Base-by-base conservation (phyloP, 2,329 filamentous ascomycete species). In the Xylariaceae sp. region DNA sequence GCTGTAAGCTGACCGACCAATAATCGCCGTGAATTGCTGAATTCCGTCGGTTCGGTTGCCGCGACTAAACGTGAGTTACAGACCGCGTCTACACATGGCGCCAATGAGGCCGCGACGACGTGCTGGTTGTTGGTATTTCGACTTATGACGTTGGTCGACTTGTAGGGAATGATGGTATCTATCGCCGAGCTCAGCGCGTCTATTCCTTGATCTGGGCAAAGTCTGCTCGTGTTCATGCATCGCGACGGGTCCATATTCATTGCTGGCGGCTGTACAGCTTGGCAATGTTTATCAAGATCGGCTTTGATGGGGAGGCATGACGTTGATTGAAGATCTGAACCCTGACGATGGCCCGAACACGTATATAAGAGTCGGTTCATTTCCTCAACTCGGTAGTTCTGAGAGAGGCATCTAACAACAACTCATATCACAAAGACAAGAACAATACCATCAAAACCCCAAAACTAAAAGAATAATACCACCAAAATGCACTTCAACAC, bases 141-240 rank as follows among this genome's bases (percentile, higher is more conserved):
- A 42, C 37, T 42, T 9, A 9, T 8, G 37, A 42, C 2, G n/a
- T 11, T n/a, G n/a, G 42, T 45, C 13, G 42, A 45, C 23, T 30
- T 30, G 42, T 3, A 45, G n/a, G n/a, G 5, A 45, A 9, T 11
- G 23, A 30, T 8, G 9, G 6, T 9, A 23, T 9, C 10, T 4
- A 9, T 30, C 8, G 6, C 17, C 9, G 17, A 11, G 7, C 6
- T 23, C 7, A 6, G n/a, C n/a, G 13, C 18, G 7, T n/a, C 45
- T 8, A 48, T 15, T 8, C 7, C 5, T 8, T 4, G 3, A 48
- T 48, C 45, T n/a, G 23, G 30, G 39, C 35, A 15, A 50, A 4
- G 15, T 30, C 49, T 45, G 8, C 45, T 61, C 58, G 53, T 58
- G 42, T 47, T 54, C 30, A 58, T 58, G 58, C 58, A 23, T 23